These are phyloP conservation scores for Claviceps maximensis DNA, from an alignment of 2,329 filamentous ascomycete genomes.

Conservation along the genomic window DNA sequence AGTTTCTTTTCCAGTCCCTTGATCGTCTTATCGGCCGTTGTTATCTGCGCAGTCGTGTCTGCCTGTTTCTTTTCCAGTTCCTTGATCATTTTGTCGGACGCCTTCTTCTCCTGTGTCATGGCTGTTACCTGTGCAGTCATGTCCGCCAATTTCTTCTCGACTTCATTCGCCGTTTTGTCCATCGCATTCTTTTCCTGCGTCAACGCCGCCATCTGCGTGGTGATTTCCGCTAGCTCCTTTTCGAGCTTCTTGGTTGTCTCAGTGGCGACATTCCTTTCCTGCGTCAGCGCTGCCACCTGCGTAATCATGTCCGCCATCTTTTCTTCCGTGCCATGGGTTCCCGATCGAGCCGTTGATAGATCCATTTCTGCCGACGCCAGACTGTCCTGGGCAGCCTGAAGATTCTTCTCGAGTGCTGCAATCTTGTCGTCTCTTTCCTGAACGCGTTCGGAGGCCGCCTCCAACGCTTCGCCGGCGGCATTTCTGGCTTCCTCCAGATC, in stretches of 20 bases:
- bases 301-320: conserved; percentile 14
- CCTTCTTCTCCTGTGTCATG: conserved; percentile 13
- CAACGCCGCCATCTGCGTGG: conserved; percentile 15
- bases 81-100: conserved; percentile 15
- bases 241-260: conserved; percentile 14
- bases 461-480: conserved; percentile 13
- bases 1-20: conserved; percentile 15
- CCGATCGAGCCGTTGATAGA: conserved; percentile 22
- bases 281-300: conserved; percentile 16
- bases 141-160: conserved; percentile 14
- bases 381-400: conserved; percentile 7
- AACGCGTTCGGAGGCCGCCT: conserved; percentile 13
- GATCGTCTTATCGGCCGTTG: conserved; percentile 18
- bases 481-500: conserved; percentile 30
- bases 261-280: conserved; percentile 15
- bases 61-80: conserved; percentile 16
- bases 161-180: conserved; percentile 14
- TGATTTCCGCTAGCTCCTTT: conserved; percentile 10
- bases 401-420: conserved; percentile 23
- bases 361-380: conserved; percentile 19
- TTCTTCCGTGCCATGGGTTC: conserved; percentile 22
- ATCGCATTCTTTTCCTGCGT: conserved; percentile 14
- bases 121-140: conserved; percentile 24
- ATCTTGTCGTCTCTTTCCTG: conserved; percentile 26
- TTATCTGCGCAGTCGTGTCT: conserved; percentile 11